phyloP scores from a whole-genome alignment of 2,329 filamentous ascomycete genomes.

The Fusarium sp. region DNA sequence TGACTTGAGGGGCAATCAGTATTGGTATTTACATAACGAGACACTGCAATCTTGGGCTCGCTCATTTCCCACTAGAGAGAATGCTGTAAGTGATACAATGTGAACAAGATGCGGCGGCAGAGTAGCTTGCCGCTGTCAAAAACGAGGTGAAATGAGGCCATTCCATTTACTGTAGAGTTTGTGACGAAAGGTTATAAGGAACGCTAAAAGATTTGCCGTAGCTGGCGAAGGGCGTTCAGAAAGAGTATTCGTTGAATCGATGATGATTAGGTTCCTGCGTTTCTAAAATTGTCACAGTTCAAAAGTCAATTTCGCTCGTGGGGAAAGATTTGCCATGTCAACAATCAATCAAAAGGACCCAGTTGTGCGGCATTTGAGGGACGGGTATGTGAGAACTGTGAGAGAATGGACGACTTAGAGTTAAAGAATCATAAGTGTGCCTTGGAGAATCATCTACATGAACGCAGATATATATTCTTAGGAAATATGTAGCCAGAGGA shows the following conservation, averaged over 20 bases:
- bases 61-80: too few species aligned
- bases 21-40: not conserved
- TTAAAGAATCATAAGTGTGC: not conserved
- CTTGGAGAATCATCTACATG: not conserved
- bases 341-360: slow-evolving; percentile 22
- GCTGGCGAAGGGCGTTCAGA: not conserved
- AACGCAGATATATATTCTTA: not conserved
- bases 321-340: slow-evolving; percentile 3
- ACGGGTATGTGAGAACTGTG: not conserved
- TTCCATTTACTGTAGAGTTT: slow-evolving; percentile 18
- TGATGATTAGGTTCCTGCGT: not conserved
- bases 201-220: not conserved
- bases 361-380: slow-evolving; percentile 18
- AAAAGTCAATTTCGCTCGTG: not conserved
- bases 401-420: not conserved
- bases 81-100: too few species aligned
- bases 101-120: not conserved
- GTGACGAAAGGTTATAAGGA: slow-evolving; percentile 6
- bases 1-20: slow-evolving; percentile 4
- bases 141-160: slow-evolving; percentile 13
- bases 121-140: slow-evolving; percentile 14
- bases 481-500: not conserved
- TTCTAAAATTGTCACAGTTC: not conserved
- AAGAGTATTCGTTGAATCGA: not conserved
- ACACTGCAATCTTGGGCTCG: slow-evolving; percentile 3